A percentile compares a stretch with the other conserved stretches of the same genome.
These are phyloP conservation scores for Trichoderma sp. DNA, from an alignment of 2,329 filamentous ascomycete species.

Conservation along the genomic window DNA sequence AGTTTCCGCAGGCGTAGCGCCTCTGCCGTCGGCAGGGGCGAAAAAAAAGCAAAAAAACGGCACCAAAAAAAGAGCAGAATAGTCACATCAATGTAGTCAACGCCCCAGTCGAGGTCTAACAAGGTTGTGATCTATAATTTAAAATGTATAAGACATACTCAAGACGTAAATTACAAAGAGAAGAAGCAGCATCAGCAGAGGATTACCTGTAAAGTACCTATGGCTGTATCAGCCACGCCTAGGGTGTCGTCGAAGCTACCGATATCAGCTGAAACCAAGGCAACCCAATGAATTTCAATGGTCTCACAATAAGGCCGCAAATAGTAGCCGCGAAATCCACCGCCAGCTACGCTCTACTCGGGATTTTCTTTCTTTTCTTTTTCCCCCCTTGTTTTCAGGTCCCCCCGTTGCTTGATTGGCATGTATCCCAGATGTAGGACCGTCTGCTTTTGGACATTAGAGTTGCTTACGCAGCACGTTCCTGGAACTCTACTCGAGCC, in stretches of 20 bases:
- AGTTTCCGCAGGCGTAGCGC: conserved; percentile 7
- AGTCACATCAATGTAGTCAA: too few relatives aligned
- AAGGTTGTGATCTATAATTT: too few relatives aligned
- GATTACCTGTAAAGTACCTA: too few relatives aligned
- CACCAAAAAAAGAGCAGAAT: not conserved
- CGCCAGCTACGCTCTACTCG: not conserved
- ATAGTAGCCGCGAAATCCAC: conserved; percentile 4
- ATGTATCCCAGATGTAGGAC: not conserved
- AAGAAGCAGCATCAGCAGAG: too few relatives aligned
- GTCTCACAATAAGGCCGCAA: conserved; percentile 16
- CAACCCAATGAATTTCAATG: conserved; percentile 15
- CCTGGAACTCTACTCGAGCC: not conserved
- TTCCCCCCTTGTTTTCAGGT: not conserved
- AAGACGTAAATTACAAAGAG: too few relatives aligned
- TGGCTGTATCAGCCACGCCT: too few relatives aligned
- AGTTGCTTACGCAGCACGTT: not conserved
- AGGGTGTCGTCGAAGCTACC: not conserved
- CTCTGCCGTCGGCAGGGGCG: conserved; percentile 22
- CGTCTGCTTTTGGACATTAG: not conserved
- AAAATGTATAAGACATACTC: too few relatives aligned
- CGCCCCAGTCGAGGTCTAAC: too few relatives aligned
- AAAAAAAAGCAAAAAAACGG: not conserved
- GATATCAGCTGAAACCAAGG: conserved; percentile 10
- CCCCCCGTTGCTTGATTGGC: not conserved
- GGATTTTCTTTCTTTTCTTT: not conserved